Conservation (phyloP, 1,284 basidiomycete species). For the Sporisorium iseilematis-ciliati region DNA sequence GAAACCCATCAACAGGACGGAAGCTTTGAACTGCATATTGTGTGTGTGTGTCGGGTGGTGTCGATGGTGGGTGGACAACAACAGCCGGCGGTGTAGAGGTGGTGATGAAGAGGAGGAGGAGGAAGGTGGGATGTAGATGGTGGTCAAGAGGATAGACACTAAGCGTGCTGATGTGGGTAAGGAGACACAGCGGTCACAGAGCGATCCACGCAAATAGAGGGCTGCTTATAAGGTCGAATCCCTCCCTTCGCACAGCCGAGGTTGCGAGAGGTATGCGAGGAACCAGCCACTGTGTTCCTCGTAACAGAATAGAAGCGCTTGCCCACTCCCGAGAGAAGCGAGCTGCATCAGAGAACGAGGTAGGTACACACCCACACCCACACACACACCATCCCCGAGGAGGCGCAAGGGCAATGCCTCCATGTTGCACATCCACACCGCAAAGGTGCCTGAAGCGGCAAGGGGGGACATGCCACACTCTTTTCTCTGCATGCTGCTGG, state of each 20-base stretch:
- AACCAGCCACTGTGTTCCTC: conserved; percentile 29
- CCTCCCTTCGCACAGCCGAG: background rate
- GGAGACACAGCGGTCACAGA: background rate
- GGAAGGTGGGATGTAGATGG: conserved; percentile 1
- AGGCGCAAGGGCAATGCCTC: background rate
- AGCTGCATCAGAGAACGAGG: conserved; percentile 25
- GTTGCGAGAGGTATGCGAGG: background rate
- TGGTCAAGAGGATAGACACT: conserved; percentile 13
- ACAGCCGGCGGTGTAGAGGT: background rate
- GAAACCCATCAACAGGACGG: conserved; percentile 37
- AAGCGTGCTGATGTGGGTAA: conserved; percentile 4
- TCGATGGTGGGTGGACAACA: background rate
- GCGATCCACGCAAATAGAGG: background rate
- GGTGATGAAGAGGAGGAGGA: background rate
- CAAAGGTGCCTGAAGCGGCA: conserved; percentile 2
- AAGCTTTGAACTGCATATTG: conserved; percentile 43
- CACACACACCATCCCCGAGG: background rate
- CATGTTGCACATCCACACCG: background rate
- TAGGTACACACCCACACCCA: conserved; percentile 15
- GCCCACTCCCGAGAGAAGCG: conserved; percentile 39
- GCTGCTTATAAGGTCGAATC: conserved; percentile 6
- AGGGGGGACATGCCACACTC: background rate
- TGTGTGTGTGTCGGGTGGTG: background rate
- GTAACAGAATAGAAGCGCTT: conserved; percentile 21
- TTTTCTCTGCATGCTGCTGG: no score